These are phyloP conservation scores for Rosa persica DNA, from an alignment of 306 rosid species.

Conservation along the genomic window DNA sequence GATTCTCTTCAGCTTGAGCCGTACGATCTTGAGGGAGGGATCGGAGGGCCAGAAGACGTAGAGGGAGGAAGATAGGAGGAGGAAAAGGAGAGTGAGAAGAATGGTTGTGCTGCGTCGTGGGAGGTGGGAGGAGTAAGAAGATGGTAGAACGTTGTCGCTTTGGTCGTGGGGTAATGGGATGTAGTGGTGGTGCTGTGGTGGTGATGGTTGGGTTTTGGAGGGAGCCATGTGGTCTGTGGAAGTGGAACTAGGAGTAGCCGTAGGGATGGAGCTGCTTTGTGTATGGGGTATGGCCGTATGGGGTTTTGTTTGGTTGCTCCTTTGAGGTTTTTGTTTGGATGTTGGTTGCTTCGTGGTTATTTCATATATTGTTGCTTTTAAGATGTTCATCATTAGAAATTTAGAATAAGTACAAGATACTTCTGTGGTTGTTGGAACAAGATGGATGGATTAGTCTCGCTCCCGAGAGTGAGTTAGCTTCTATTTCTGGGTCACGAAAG, in stretches of 20 bases:
- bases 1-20: constrained; percentile 43
- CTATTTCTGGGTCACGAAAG: too few species aligned
- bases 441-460: background rate
- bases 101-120: constrained; percentile 20
- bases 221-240: constrained; percentile 1
- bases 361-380: background rate
- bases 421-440: background rate
- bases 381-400: background rate
- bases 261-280: background rate
- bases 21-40: constrained; percentile 56
- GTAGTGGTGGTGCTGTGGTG: constrained; percentile 21
- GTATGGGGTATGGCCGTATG: background rate
- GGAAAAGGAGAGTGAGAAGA: constrained; percentile 21
- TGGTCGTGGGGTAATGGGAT: constrained; percentile 26
- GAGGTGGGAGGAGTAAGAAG: constrained; percentile 23
- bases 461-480: too few species aligned
- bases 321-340: constrained; percentile 21
- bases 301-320: constrained; percentile 19
- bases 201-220: constrained; percentile 30
- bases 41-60: constrained; percentile 62
- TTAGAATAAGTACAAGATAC: too few species aligned
- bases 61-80: constrained; percentile 22
- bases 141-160: constrained; percentile 36
- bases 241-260: background rate
- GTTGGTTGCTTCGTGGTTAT: constrained; percentile 15